Conservation (phyloP, 2,329 filamentous ascomycete species). For the Emergomyces pasteurianus region DNA sequence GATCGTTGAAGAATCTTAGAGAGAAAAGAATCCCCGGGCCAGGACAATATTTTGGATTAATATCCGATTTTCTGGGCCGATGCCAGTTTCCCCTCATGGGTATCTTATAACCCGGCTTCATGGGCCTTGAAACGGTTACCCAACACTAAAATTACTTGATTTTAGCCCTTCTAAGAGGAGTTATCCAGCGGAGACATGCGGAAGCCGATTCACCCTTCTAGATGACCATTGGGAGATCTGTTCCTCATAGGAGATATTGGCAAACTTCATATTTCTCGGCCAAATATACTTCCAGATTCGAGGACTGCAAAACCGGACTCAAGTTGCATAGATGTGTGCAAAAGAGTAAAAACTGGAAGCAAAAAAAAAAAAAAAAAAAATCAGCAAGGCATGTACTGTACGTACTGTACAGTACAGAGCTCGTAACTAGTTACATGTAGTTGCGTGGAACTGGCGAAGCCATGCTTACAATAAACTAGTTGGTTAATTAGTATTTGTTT, state of each 20-base stretch:
- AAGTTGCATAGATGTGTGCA: neutral
- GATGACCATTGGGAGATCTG: neutral
- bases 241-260: neutral
- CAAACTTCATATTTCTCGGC: neutral
- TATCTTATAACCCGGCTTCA: neutral
- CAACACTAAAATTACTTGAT: neutral
- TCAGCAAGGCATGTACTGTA: too few relatives aligned
- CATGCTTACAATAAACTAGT: too few relatives aligned
- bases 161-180: neutral
- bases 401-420: too few relatives aligned
- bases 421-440: too few relatives aligned
- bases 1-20: slow-evolving; percentile 43
- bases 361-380: too few relatives aligned
- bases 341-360: too few relatives aligned
- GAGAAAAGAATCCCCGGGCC: neutral
- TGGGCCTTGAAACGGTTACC: neutral
- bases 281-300: neutral
- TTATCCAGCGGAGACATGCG: neutral
- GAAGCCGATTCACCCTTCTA: neutral
- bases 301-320: neutral
- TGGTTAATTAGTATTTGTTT: too few relatives aligned
- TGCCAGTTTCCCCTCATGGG: neutral
- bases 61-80: neutral
- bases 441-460: too few relatives aligned
- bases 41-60: neutral